phyloP scores from a whole-genome alignment of 306 rosid genomes.

The Acacia acuminata region DNA sequence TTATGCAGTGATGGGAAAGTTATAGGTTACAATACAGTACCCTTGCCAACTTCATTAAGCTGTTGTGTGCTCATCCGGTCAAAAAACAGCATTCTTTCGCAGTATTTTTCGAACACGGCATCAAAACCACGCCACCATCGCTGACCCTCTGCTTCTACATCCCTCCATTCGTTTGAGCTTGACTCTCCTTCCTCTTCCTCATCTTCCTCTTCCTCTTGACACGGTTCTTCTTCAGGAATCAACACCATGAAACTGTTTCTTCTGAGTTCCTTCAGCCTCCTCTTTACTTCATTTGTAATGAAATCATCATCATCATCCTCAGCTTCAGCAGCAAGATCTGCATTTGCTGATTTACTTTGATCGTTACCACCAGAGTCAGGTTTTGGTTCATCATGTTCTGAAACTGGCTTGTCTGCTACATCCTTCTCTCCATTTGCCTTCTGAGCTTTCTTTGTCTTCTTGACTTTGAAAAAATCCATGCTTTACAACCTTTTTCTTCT shows the following conservation, averaged over 20 bases:
- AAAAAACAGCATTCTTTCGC: constrained; percentile 84
- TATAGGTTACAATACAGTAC: constrained; percentile 24
- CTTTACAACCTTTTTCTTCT: constrained; percentile 21
- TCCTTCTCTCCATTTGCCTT: constrained; percentile 50
- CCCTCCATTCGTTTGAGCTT: constrained; percentile 82
- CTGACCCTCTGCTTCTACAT: constrained; percentile 93
- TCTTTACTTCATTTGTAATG: constrained; percentile 83
- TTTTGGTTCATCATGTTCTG: constrained; percentile 54
- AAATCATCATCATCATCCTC: constrained; percentile 92
- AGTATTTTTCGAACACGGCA: constrained; percentile 80
- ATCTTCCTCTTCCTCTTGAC: constrained; percentile 75
- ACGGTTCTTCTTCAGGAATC: constrained; percentile 94
- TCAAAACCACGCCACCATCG: constrained; percentile 98
- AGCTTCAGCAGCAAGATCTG: constrained; percentile 57
- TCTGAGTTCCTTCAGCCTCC: constrained; percentile 90
- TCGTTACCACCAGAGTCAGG: constrained; percentile 37
- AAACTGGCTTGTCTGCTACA: constrained; percentile 44
- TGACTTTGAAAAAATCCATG: constrained; percentile 79
- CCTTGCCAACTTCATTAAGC: constrained; percentile 59
- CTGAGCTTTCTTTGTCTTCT: constrained; percentile 65
- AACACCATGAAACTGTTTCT: constrained; percentile 92
- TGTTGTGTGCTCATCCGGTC: constrained; percentile 71
- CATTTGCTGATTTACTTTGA: constrained; percentile 48
- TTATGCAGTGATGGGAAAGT: not conserved
- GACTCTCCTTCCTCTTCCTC: constrained; percentile 63